phyloP scores from a whole-genome alignment of 345 rosid species.

The Populus euphratica region DNA sequence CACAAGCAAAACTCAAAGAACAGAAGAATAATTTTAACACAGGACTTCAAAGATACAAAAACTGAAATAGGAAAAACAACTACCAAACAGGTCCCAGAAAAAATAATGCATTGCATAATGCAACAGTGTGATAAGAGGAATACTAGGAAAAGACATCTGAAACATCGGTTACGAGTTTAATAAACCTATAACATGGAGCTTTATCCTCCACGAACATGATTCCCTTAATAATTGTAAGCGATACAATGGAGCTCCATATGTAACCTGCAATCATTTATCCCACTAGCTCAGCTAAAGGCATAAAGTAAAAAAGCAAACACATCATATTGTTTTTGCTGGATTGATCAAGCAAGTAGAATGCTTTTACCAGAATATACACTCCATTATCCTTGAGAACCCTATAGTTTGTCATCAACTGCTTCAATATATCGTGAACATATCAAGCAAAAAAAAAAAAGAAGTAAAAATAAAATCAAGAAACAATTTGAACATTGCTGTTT shows the following conservation, averaged over 20 bases:
- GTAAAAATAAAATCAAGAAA: constrained; percentile 18
- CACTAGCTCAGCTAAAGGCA: constrained; percentile 1
- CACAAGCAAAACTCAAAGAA: not conserved
- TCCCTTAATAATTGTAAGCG: constrained; percentile 56
- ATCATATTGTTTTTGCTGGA: not conserved
- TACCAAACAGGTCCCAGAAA: not conserved
- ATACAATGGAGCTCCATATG: constrained; percentile 80
- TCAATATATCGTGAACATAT: constrained; percentile 74
- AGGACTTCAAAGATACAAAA: not conserved
- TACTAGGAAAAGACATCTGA: not conserved
- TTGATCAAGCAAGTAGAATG: not conserved
- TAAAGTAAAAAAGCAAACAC: constrained; percentile 4
- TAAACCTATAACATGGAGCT: constrained; percentile 71
- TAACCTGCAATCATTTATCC: constrained; percentile 45
- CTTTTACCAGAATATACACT: constrained; percentile 73
- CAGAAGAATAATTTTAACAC: too few relatives aligned
- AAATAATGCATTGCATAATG: not conserved
- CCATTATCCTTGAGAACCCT: constrained; percentile 97
- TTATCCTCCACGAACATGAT: constrained; percentile 51
- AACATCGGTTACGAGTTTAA: not conserved
- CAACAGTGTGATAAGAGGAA: not conserved
- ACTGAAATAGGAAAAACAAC: too few relatives aligned
- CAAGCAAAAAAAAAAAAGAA: constrained; percentile 50
- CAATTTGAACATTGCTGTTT: not conserved
- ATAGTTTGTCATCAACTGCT: constrained; percentile 85